These are phyloP conservation scores for Lactarius akahatsu DNA, from an alignment of 768 basidiomycete genomes.

Conservation along the genomic window DNA sequence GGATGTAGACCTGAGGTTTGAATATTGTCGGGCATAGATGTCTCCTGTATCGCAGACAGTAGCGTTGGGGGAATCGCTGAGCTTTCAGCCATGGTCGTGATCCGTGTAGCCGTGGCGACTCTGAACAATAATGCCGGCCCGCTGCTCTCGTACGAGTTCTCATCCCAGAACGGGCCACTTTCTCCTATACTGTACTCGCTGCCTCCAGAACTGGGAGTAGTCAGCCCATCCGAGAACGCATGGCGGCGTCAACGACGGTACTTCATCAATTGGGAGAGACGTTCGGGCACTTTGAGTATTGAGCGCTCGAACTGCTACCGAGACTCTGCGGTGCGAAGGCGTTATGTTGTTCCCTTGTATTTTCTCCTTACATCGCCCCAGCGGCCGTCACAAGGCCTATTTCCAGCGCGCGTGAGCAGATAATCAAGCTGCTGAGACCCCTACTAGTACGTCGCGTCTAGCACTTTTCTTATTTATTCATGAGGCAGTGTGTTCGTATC, in stretches of 20 bases:
- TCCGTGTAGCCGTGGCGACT: not conserved
- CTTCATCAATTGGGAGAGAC: constrained; percentile 68
- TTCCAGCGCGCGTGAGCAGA: constrained; percentile 61
- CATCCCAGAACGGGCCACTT: no score
- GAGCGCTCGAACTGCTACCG: constrained; percentile 48
- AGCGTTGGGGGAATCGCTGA: constrained; percentile 15
- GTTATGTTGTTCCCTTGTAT: no score
- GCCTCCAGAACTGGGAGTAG: no score
- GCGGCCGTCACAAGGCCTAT: constrained; percentile 48
- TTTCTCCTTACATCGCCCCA: not conserved
- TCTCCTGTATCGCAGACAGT: constrained; percentile 20
- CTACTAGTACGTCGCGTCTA: not conserved
- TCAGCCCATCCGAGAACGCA: no score
- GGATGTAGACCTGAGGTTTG: constrained; percentile 8
- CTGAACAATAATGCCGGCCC: constrained; percentile 46
- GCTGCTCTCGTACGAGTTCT: no score
- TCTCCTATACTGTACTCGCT: no score
- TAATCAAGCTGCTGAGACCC: constrained; percentile 58
- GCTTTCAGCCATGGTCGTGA: constrained; percentile 15
- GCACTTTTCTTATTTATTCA: not conserved
- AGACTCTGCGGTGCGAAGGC: constrained; percentile 54
- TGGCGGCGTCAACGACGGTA: no score
- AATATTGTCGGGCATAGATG: constrained; percentile 9
- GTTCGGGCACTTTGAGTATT: no score
- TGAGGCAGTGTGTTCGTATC: constrained; percentile 34